Conservation (phyloP, 164 flowering plant species). For the Annona squamosa region DNA sequence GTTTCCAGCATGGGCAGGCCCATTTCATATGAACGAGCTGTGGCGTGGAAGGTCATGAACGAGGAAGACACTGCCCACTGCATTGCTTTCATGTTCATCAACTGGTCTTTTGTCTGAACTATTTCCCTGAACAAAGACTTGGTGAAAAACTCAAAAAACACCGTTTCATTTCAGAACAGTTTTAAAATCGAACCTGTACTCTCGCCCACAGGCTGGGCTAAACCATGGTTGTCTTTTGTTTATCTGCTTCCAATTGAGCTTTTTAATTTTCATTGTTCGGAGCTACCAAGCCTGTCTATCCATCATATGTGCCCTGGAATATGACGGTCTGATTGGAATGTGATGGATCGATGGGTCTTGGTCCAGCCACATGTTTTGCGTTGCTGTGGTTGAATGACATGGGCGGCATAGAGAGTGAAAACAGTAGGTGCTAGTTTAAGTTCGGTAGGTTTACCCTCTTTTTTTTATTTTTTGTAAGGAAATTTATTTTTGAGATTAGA, state of each 20-base stretch:
- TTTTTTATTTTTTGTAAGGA: too few relatives aligned
- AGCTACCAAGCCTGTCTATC: too few relatives aligned
- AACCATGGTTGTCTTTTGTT: neutral
- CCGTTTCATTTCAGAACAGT: neutral
- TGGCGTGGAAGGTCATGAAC: constrained; percentile 93
- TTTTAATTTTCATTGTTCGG: too few relatives aligned
- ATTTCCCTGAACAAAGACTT: neutral
- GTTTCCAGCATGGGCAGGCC: constrained; percentile 98
- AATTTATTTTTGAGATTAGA: too few relatives aligned
- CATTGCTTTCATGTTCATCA: constrained; percentile 83
- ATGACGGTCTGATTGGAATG: too few relatives aligned
- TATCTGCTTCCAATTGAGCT: neutral
- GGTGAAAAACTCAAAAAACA: neutral
- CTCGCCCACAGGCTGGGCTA: neutral
- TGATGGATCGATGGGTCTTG: too few relatives aligned
- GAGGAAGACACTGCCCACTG: constrained; percentile 88
- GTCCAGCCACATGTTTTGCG: too few relatives aligned
- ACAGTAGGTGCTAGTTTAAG: too few relatives aligned
- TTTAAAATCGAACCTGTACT: neutral
- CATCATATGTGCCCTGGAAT: too few relatives aligned
- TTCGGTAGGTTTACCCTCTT: too few relatives aligned
- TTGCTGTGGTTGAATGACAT: too few relatives aligned
- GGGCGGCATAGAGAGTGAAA: too few relatives aligned
- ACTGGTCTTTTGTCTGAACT: constrained; percentile 90
- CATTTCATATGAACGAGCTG: constrained; percentile 83